Percentiles rank a stretch among this genome's conserved stretches.
Evolutionary conservation across 2,329 filamentous ascomycete species (phyloP).

Genomic region (Trichoderma brevicompactum): DNA sequence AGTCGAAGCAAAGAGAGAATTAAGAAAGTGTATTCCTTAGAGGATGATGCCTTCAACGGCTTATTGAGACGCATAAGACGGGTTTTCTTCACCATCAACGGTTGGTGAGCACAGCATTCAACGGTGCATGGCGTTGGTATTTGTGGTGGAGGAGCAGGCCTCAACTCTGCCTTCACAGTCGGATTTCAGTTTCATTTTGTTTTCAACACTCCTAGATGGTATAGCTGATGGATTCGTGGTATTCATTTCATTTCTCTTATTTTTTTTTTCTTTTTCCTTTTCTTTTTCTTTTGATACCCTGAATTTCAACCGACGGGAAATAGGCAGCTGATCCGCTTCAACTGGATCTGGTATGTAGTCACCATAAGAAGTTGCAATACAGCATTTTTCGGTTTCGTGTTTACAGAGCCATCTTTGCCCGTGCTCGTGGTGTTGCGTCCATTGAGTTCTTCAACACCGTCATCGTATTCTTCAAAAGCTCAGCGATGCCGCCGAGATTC

Average conservation of each 20-base stretch:
- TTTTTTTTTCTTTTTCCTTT: constrained; percentile 26
- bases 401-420: constrained; percentile 29
- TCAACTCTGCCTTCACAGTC: constrained; percentile 41
- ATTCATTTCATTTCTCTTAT: background rate
- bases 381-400: background rate
- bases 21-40: constrained; percentile 30
- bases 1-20: constrained; percentile 47
- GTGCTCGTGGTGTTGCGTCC: constrained; percentile 38
- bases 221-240: background rate
- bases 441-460: constrained; percentile 66
- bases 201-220: constrained; percentile 38
- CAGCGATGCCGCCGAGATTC: constrained; percentile 67
- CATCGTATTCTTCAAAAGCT: constrained; percentile 81
- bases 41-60: constrained; percentile 15
- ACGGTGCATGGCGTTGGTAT: constrained; percentile 35
- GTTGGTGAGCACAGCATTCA: constrained; percentile 32
- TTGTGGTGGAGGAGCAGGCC: constrained; percentile 33
- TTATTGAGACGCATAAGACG: background rate
- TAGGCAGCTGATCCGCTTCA: constrained; percentile 28
- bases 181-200: constrained; percentile 30
- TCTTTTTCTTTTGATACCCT: constrained; percentile 42
- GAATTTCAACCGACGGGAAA: constrained; percentile 41
- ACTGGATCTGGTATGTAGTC: constrained; percentile 26
- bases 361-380: constrained; percentile 17
- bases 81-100: background rate